Evolutionary conservation across 495 filamentous ascomycete species (phyloP), one percentile per base, ranked within the genome.

Genomic region (Neurospora tetraspora): DNA sequence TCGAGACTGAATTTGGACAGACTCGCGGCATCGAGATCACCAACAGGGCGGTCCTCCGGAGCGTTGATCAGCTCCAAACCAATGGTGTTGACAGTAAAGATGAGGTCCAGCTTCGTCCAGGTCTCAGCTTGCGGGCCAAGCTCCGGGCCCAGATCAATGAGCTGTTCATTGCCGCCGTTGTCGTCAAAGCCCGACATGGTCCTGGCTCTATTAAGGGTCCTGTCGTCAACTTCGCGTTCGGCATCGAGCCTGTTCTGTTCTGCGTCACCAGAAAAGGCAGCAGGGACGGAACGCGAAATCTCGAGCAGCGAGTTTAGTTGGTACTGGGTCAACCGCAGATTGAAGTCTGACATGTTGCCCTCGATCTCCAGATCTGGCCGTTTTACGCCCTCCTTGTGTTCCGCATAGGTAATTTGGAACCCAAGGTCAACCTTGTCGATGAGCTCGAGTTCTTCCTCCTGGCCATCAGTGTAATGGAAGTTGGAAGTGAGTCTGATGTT

Each of bases 391-490:
- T 87, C 80, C 72, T 89, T 89, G 78, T 98, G 96, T 76, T 98
- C 96, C 7, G 93, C 86, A 77, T 96, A 94, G 34, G 91, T 97
- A 72, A 98, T 89, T 69, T 91, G 91, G 82, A 98, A 98, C 40
- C 91, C 92, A 42, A 99, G 84, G 78, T 98, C 95, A 18, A 98
- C 93, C 75, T 98, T 94, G 77, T 98, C 93, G 72, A 99, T 94
- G 83, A 99, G 91, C 80, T 99, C 93, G 31, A 98, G 85, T 77
- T 97, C 94, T 81, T 99, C 95, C 1, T 87, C 87, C 70, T 88
- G 80, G 61, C 88, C 89, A 39, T 89, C 87, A 12, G 85, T 82
- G 74, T 94, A 98, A 78, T 98, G 88, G 80, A 98, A 96, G 47
- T 91, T 88, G 10, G 96, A 98, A 2, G 94, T 97, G 53, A 99